Evolutionary conservation across 2,329 filamentous ascomycete genomes (phyloP), one percentile per base, ranked within the genome.

Genomic region (Ceratocystis harringtonii): DNA sequence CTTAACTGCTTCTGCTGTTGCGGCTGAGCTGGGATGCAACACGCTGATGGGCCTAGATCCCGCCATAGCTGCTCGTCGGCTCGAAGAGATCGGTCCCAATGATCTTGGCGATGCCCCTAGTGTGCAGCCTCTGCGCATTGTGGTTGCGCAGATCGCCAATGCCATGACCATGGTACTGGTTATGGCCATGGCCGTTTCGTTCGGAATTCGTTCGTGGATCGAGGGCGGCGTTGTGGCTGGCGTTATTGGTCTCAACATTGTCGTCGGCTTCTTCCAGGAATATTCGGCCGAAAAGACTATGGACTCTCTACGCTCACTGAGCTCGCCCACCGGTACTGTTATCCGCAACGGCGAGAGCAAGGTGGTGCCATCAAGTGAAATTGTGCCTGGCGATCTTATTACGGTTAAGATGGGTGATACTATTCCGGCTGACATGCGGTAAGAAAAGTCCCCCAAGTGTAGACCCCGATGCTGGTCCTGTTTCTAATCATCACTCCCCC

Each of bases 81-180:
- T 84, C 6, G 75, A 78, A 36, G 73, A 80, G 66, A 81, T 79
- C 74, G 84, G 84, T n/a, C 72, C 75, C 25, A 87, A 87, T 70
- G 79, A 84, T 68, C 76, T 87, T 1, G 80, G 72, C 3, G 71
- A 75, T 43, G 71, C 72, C 44, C 72, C 75, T 62, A 72, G 80
- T 10, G 81, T 87, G 58, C 79, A 76, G 75, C 72, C 79, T 76
- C 65, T 78, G 57, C 84, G 84, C 71, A 84, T 86, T 44, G 73
- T 86, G 8, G 69, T 83, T 32, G 77, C 78, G 60, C 82, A 85
- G 70, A 72, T 84, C 44, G 78, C 78, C 66, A 85, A 85, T 72
- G 81, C 82, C 10, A 84, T 84, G 82, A 83, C 80, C 61, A 69
- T 83, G 70, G 80, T 72, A 68, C 77, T 86, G 63, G 73, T 85